Percentiles rank a stretch among this genome's conserved stretches.
These are phyloP conservation scores for Lizonia empirigonia DNA, from an alignment of 2,329 filamentous ascomycete species.

Conservation along the genomic window DNA sequence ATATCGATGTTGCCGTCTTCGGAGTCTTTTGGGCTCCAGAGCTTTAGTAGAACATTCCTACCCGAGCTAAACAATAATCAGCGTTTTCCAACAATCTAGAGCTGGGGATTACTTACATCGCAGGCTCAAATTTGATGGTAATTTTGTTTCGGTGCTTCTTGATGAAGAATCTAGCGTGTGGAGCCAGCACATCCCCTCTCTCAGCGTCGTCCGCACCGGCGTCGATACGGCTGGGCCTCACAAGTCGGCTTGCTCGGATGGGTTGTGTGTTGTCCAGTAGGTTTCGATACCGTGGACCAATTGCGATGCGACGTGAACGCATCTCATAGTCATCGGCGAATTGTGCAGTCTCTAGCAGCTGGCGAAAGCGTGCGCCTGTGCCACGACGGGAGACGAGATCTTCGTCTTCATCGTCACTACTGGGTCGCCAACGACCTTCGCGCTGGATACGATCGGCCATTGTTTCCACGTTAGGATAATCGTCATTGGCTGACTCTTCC, in stretches of 20 bases:
- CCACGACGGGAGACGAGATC: conserved; percentile 37
- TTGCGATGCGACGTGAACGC: conserved; percentile 5
- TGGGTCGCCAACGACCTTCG: conserved; percentile 45
- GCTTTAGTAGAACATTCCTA: conserved; percentile 83
- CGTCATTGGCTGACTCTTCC: conserved; percentile 45
- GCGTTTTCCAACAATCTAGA: not conserved
- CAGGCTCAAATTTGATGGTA: conserved; percentile 82
- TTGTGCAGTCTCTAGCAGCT: conserved; percentile 30
- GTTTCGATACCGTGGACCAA: conserved; percentile 12
- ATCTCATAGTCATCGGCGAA: conserved; percentile 39
- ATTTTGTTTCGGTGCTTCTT: conserved; percentile 82
- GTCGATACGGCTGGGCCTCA: conserved; percentile 44
- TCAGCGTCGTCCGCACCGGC: conserved; percentile 23
- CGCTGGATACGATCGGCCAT: conserved; percentile 49
- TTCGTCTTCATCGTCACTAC: conserved; percentile 48
- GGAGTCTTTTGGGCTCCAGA: conserved; percentile 76
- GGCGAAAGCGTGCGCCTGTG: conserved; percentile 29
- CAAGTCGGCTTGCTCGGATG: conserved; percentile 38
- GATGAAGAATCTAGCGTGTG: conserved; percentile 83
- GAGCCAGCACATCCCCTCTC: conserved; percentile 60
- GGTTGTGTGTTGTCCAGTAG: conserved; percentile 25
- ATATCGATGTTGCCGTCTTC: conserved; percentile 81
- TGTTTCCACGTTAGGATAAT: conserved; percentile 45
- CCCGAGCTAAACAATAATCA: conserved; percentile 60
- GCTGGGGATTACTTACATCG: conserved; percentile 58